Percentiles rank a stretch among this genome's conserved stretches.
Conservation (phyloP, 164 flowering plant species). For the Warburgia ugandensis region DNA sequence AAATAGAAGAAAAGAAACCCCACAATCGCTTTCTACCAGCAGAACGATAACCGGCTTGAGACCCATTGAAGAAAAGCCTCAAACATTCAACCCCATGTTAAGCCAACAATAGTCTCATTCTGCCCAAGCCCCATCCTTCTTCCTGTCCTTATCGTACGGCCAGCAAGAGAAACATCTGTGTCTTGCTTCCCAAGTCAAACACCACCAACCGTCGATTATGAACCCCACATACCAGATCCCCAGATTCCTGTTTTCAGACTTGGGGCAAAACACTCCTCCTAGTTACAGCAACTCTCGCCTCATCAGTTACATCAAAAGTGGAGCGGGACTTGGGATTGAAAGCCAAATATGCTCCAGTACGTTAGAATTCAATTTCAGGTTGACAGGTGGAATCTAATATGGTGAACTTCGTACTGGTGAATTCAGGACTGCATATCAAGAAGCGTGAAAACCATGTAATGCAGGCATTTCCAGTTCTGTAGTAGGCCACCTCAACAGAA, state of each 20-base stretch:
- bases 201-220: slow-evolving; percentile 33
- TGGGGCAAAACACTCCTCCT: slow-evolving; percentile 47
- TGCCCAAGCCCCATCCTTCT: slow-evolving; percentile 38
- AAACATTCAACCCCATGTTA: slow-evolving; percentile 41
- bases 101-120: slow-evolving; percentile 41
- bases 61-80: slow-evolving; percentile 47
- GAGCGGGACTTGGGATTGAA: too few relatives aligned
- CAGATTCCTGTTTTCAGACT: slow-evolving; percentile 29
- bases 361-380: too few relatives aligned
- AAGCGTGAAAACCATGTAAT: too few relatives aligned
- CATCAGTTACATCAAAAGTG: slow-evolving; percentile 33
- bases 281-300: slow-evolving; percentile 35
- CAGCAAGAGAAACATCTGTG: slow-evolving; percentile 36
- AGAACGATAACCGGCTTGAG: slow-evolving; percentile 23
- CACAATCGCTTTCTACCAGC: slow-evolving; percentile 24
- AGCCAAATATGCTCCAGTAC: too few relatives aligned
- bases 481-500: too few relatives aligned
- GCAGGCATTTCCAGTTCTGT: too few relatives aligned
- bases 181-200: slow-evolving; percentile 51
- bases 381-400: too few relatives aligned
- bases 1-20: too few relatives aligned
- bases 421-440: too few relatives aligned
- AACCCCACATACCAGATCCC: slow-evolving; percentile 23
- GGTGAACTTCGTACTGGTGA: too few relatives aligned
- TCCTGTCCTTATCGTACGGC: slow-evolving; percentile 33